These are phyloP conservation scores for Ophiostoma pallidulum DNA, from an alignment of 2,329 filamentous ascomycete genomes.

Conservation along the genomic window DNA sequence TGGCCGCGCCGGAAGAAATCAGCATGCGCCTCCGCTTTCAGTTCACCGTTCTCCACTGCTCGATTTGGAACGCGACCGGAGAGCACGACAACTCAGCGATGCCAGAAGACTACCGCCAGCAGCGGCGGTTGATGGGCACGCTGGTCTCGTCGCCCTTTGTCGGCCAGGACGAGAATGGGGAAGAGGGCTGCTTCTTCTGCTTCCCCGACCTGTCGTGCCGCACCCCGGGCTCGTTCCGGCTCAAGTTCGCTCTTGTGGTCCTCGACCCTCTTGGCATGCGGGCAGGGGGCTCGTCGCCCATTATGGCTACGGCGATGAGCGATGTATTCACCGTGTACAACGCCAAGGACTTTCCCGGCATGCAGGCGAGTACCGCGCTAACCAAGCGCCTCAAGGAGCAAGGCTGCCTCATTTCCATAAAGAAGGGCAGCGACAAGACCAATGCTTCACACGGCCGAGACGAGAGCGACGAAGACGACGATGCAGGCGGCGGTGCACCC, in stretches of 20 bases:
- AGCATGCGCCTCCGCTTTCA: conserved; percentile 45
- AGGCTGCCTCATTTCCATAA: conserved; percentile 75
- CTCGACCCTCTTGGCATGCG: conserved; percentile 53
- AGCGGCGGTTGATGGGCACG: conserved; percentile 70
- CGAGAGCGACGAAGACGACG: conserved; percentile 37
- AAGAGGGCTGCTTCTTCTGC: conserved; percentile 75
- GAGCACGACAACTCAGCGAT: conserved; percentile 59
- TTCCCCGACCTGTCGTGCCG: conserved; percentile 76
- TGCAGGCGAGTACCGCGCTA: conserved; percentile 65
- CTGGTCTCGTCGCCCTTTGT: conserved; percentile 68
- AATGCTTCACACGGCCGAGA: conserved; percentile 26
- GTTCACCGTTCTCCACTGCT: conserved; percentile 66
- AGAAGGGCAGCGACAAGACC: conserved; percentile 68
- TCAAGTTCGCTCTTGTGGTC: conserved; percentile 65
- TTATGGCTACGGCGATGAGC: conserved; percentile 47
- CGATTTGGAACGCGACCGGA: conserved; percentile 61
- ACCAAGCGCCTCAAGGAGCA: conserved; percentile 68
- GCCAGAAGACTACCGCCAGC: conserved; percentile 62
- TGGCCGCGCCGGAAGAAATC: conserved; percentile 44
- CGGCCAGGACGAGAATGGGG: conserved; percentile 61
- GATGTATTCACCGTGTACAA: conserved; percentile 72
- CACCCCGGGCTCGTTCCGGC: conserved; percentile 64
- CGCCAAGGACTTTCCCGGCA: conserved; percentile 78
- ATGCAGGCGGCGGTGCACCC: conserved; percentile 25
- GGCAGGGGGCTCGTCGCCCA: conserved; percentile 42